A percentile compares a stretch with the other conserved stretches of the same genome.
These are phyloP conservation scores for Yarrowia sp. DNA, from an alignment of 805 yeast genomes.

Conservation along the genomic window DNA sequence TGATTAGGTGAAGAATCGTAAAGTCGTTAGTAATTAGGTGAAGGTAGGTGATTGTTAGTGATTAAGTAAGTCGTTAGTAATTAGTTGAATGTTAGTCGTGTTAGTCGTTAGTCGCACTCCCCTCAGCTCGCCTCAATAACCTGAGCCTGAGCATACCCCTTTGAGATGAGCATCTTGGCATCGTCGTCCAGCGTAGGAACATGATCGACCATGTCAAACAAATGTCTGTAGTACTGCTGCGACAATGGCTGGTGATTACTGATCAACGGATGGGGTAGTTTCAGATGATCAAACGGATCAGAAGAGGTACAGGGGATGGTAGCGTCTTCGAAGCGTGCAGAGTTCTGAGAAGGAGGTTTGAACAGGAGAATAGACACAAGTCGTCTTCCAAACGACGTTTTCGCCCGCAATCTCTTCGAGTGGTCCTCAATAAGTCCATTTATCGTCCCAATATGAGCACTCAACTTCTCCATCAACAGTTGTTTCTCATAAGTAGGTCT, in stretches of 20 bases:
- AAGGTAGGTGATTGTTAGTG: too few species aligned
- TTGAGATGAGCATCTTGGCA: background rate
- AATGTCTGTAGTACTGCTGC: constrained; percentile 11
- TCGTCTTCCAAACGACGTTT: background rate
- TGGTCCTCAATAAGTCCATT: background rate
- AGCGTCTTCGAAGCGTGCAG: constrained; percentile 1
- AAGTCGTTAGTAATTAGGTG: too few species aligned
- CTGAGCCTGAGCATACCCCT: constrained; percentile 10
- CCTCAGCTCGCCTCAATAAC: background rate
- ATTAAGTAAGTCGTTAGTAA: background rate
- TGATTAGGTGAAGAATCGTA: too few species aligned
- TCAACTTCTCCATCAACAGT: background rate
- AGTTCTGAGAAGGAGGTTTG: constrained; percentile 5
- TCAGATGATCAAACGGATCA: constrained; percentile 11
- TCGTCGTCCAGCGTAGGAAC: background rate
- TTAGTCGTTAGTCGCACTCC: background rate
- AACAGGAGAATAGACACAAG: background rate
- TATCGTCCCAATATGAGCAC: background rate
- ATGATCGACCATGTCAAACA: constrained; percentile 18
- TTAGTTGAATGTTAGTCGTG: background rate
- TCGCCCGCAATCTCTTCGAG: background rate
- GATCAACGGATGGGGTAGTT: background rate
- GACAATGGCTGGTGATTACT: background rate
- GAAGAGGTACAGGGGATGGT: background rate
- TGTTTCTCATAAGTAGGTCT: background rate